Evolutionary conservation across 2,329 filamentous ascomycete genomes (phyloP), one percentile per base, ranked within the genome.

Genomic region (Pseudogymnoascus sp.): DNA sequence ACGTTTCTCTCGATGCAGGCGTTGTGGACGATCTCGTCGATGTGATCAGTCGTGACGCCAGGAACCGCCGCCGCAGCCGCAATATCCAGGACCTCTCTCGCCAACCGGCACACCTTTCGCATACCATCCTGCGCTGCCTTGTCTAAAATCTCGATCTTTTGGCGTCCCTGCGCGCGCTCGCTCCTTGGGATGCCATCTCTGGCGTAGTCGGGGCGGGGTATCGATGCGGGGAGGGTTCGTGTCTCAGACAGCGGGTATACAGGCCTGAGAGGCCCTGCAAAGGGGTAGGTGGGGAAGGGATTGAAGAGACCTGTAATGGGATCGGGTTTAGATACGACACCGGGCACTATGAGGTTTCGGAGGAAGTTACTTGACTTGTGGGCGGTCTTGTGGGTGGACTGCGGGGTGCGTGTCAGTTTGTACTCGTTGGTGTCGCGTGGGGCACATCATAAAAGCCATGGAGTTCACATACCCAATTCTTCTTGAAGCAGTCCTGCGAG

Each of bases 401-500:
- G 72, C 62, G 16, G 2, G 63, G 51, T 47, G 26, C 37, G 37
- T 42, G 47, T 69, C 68, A 72, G 66, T 31, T 34, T 40, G 31
- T 36, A 37, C 60, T 12, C 34, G 21, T 57, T 39, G 18, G 31
- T 51, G 42, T 63, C 26, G 21, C 26, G 51, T 26, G 31, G 36
- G 47, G 39, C 39, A 62, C 14, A 14, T 16, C n/a, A 2, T 11
- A 18, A n/a, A 10, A n/a, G 45, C 5, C 31, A 4, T 51, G 11
- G 45, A 31, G 21, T 26, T 21, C 26, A 67, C 85, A 71, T 86
- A 97, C 95, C 95, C 95, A 99, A 81, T 92, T 99, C 77, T 87
- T 88, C 83, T 97, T 97, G 80, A 99, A 99, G 81, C 95, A 99
- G 71, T 97, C 95, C 77, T 99, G 95, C 29, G 92, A 92, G 80